Evolutionary conservation across 768 basidiomycete species (phyloP).

Genomic region (Xerocomus spinulosus): DNA sequence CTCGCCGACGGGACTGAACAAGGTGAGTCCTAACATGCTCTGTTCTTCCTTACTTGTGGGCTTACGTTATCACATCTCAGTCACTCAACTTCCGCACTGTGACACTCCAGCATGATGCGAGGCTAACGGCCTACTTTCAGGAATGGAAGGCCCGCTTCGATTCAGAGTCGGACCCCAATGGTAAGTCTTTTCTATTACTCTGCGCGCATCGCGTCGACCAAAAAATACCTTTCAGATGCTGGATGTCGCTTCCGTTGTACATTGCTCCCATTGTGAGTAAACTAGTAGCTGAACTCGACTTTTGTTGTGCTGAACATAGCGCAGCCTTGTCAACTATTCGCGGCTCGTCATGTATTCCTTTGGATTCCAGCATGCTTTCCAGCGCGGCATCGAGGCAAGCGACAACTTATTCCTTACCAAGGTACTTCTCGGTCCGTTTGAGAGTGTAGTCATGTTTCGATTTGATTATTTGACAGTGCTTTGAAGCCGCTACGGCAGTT

Average conservation of each 20-base stretch:
- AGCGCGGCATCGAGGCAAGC: slow-evolving; percentile 57
- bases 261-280: slow-evolving; percentile 69
- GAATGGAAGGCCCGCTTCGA: slow-evolving; percentile 62
- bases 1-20: slow-evolving; percentile 65
- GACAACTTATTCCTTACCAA: slow-evolving; percentile 67
- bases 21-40: slow-evolving; percentile 36
- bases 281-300: background rate
- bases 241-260: slow-evolving; percentile 57
- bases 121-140: slow-evolving; percentile 54
- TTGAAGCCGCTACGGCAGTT: slow-evolving; percentile 65
- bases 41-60: background rate
- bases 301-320: slow-evolving; percentile 7
- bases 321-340: slow-evolving; percentile 69
- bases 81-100: slow-evolving; percentile 63
- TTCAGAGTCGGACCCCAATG: slow-evolving; percentile 54
- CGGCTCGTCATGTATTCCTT: slow-evolving; percentile 85
- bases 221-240: slow-evolving; percentile 39
- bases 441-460: background rate
- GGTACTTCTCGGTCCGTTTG: slow-evolving; percentile 32
- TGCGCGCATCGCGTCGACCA: background rate
- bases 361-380: slow-evolving; percentile 79
- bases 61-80: slow-evolving; percentile 30
- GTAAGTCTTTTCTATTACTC: slow-evolving; percentile 31
- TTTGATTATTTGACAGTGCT: slow-evolving; percentile 37
- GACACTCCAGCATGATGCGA: slow-evolving; percentile 55